Conservation (phyloP, 805 yeast species). For the Kazachstania africana region DNA sequence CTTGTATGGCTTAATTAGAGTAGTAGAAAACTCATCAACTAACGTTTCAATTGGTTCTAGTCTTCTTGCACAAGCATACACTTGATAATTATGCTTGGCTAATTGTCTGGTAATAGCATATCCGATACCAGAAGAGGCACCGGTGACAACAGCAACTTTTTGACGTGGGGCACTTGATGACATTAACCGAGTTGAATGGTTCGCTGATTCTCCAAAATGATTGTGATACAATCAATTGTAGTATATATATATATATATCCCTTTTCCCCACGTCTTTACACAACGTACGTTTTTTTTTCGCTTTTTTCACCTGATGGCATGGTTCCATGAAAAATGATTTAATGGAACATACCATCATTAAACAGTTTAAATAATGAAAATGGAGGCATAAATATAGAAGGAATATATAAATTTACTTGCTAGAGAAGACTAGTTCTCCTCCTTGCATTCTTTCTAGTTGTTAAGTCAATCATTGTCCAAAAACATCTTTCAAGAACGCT, state of each 20-base stretch:
- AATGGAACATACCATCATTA: too few species aligned
- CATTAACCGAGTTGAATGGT: not conserved
- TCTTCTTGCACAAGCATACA: slow-evolving; percentile 68
- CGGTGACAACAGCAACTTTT: slow-evolving; percentile 44
- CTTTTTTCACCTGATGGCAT: too few species aligned
- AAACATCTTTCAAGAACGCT: slow-evolving; percentile 71
- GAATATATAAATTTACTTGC: too few species aligned
- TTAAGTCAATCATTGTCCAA: slow-evolving; percentile 19
- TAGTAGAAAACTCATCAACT: slow-evolving; percentile 21
- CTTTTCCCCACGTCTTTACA: too few species aligned
- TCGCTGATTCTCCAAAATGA: not conserved
- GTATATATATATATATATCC: too few species aligned
- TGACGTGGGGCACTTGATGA: not conserved
- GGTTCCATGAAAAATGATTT: too few species aligned
- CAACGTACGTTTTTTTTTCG: too few species aligned
- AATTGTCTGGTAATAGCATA: slow-evolving; percentile 35
- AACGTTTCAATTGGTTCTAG: slow-evolving; percentile 42
- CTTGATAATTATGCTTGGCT: slow-evolving; percentile 41
- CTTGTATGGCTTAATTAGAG: slow-evolving; percentile 34
- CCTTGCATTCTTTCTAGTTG: too few species aligned
- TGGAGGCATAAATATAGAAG: too few species aligned
- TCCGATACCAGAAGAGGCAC: slow-evolving; percentile 53
- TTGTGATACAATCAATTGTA: too few species aligned
- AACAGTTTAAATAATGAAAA: too few species aligned
- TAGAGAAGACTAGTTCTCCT: too few species aligned